These are phyloP conservation scores for Leersia perrieri DNA, from an alignment of 176 grass and related monocot species.

Conservation along the genomic window DNA sequence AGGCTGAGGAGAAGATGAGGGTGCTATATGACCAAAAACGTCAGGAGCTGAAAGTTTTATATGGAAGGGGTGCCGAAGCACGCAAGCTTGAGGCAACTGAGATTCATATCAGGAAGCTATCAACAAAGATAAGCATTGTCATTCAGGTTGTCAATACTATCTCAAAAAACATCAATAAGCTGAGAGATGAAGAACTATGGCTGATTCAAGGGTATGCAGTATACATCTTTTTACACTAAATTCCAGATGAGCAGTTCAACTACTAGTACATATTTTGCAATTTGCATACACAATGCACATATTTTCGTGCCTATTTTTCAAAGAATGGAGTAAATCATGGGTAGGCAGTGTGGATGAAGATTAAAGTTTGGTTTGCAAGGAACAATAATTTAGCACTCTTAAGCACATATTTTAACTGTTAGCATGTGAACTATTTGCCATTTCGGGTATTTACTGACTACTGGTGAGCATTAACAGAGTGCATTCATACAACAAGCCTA, in stretches of 20 bases:
- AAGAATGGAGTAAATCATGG: not conserved
- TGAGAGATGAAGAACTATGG: slow-evolving; percentile 78
- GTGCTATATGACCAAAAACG: slow-evolving; percentile 37
- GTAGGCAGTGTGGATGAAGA: not conserved
- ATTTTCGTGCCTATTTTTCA: not conserved
- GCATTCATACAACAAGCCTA: not conserved
- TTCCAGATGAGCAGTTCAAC: not conserved
- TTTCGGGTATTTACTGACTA: not conserved
- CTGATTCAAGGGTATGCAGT: slow-evolving; percentile 64
- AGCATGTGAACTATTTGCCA: not conserved
- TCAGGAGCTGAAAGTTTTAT: slow-evolving; percentile 18
- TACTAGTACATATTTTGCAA: not conserved
- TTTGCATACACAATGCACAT: not conserved
- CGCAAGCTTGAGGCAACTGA: slow-evolving; percentile 44
- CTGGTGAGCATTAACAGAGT: not conserved
- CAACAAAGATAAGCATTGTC: slow-evolving; percentile 49
- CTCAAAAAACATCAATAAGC: slow-evolving; percentile 53
- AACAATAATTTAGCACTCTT: not conserved
- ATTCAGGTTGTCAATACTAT: slow-evolving; percentile 50
- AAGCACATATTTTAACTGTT: not conserved
- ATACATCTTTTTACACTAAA: not conserved
- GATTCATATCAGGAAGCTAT: slow-evolving; percentile 48
- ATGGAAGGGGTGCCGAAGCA: slow-evolving; percentile 41
- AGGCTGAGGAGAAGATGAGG: slow-evolving; percentile 62
- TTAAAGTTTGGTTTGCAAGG: not conserved